Evolutionary conservation across 2,329 filamentous ascomycete genomes (phyloP).

Genomic region (Neonectria faginata): DNA sequence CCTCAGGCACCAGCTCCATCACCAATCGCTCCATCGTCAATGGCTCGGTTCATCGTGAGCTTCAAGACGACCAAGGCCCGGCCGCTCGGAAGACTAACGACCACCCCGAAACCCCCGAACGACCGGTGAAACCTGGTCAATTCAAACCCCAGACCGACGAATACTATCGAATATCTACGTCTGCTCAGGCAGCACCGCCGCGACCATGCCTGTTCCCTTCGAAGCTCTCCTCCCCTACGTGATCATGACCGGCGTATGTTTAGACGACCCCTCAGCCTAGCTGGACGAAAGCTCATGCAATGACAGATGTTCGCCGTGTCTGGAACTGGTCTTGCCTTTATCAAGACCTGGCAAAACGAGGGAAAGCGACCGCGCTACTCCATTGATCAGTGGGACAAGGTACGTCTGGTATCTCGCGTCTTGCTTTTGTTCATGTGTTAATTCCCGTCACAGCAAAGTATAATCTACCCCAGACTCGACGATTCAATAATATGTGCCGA

Average conservation of each 20-base stretch:
- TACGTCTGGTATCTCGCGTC: slow-evolving; percentile 53
- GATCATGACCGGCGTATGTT: slow-evolving; percentile 71
- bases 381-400: slow-evolving; percentile 72
- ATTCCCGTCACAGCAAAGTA: slow-evolving; percentile 65
- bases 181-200: slow-evolving; percentile 49
- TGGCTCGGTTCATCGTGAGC: slow-evolving; percentile 43
- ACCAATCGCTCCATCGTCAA: slow-evolving; percentile 47
- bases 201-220: slow-evolving; percentile 71
- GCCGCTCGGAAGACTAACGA: slow-evolving; percentile 38
- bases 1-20: slow-evolving; percentile 45
- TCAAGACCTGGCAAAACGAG: slow-evolving; percentile 69
- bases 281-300: slow-evolving; percentile 39
- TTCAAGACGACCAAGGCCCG: slow-evolving; percentile 45
- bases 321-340: slow-evolving; percentile 67
- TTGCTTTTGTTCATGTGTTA: slow-evolving; percentile 41
- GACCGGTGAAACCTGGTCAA: slow-evolving; percentile 41
- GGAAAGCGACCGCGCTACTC: slow-evolving; percentile 71
- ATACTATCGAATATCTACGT: slow-evolving; percentile 37
- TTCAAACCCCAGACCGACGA: slow-evolving; percentile 32
- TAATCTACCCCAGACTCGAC: slow-evolving; percentile 26
- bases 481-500: slow-evolving; percentile 16
- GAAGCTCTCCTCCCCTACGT: slow-evolving; percentile 73
- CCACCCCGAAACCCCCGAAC: slow-evolving; percentile 33
- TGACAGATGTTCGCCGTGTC: slow-evolving; percentile 72
- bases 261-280: slow-evolving; percentile 23